These are phyloP conservation scores for Podaxis pistillaris DNA, from an alignment of 768 basidiomycete genomes.

Conservation along the genomic window DNA sequence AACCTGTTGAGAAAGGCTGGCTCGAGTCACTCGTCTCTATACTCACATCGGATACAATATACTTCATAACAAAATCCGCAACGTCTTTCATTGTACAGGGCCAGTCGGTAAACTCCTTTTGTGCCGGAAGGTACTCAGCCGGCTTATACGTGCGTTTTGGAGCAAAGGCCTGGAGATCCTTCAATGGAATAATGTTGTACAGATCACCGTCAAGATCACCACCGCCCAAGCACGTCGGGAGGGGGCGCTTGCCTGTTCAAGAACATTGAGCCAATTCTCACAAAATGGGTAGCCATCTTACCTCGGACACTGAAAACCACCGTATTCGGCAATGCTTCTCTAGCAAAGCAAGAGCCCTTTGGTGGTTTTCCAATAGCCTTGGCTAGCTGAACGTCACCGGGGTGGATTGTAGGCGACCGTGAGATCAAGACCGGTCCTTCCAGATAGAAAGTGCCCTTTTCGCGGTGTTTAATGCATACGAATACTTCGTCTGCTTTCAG, in stretches of 20 bases:
- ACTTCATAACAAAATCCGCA: constrained; percentile 66
- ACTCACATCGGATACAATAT: constrained; percentile 58
- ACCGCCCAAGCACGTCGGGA: constrained; percentile 62
- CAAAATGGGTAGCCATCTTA: constrained; percentile 19
- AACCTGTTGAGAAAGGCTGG: background rate
- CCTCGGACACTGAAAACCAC: constrained; percentile 63
- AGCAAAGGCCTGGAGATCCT: constrained; percentile 34
- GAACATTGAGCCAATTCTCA: background rate
- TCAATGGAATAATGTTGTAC: constrained; percentile 49
- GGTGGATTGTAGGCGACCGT: constrained; percentile 66
- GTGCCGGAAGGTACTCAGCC: constrained; percentile 47
- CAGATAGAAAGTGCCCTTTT: constrained; percentile 41
- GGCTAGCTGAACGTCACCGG: constrained; percentile 60
- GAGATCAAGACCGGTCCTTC: constrained; percentile 55
- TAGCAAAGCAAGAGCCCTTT: constrained; percentile 45
- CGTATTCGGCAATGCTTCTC: constrained; percentile 51
- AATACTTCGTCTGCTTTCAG: constrained; percentile 56
- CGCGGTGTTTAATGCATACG: constrained; percentile 46
- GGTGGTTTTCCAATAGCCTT: constrained; percentile 57
- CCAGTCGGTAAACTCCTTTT: constrained; percentile 40
- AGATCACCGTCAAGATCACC: constrained; percentile 70
- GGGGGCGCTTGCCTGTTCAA: constrained; percentile 48
- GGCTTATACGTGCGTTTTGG: constrained; percentile 30
- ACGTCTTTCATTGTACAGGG: constrained; percentile 61
- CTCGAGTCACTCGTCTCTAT: background rate